Percentiles rank a stretch among this genome's conserved stretches.
These are phyloP conservation scores for Forsythia suspensa DNA, from an alignment of 257 asterid genomes.

Conservation along the genomic window DNA sequence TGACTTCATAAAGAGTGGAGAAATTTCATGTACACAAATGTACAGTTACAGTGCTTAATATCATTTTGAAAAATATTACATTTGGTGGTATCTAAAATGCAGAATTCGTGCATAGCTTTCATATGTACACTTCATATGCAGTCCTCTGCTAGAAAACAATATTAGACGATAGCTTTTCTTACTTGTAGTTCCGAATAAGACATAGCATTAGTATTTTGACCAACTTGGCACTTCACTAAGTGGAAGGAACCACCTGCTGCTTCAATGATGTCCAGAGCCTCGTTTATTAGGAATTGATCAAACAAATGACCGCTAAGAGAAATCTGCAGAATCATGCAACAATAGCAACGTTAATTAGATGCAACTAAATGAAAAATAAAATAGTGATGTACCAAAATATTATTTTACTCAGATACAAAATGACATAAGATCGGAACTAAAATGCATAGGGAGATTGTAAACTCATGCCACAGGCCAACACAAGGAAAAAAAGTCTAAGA, in stretches of 20 bases:
- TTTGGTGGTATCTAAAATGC: not conserved
- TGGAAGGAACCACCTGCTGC: constrained; percentile 97
- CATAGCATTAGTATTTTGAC: constrained; percentile 65
- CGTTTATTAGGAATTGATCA: constrained; percentile 84
- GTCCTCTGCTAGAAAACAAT: not conserved
- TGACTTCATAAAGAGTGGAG: no score
- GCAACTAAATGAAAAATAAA: constrained; percentile 5
- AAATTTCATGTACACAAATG: not conserved
- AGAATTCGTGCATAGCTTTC: not conserved
- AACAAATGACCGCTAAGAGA: constrained; percentile 95
- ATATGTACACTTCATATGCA: not conserved
- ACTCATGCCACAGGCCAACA: not conserved
- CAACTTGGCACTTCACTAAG: constrained; percentile 89
- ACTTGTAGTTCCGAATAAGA: constrained; percentile 96
- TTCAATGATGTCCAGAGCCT: constrained; percentile 94
- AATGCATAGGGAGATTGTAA: not conserved
- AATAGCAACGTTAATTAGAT: constrained; percentile 7
- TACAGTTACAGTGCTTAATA: not conserved
- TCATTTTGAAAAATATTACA: not conserved
- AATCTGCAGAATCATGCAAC: constrained; percentile 52
- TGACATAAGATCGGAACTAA: not conserved
- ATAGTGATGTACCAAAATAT: not conserved
- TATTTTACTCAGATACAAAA: not conserved
- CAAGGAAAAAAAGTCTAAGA: not conserved
- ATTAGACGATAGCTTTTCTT: constrained; percentile 19